These are phyloP conservation scores for Phytopythium mirpurense DNA, from an alignment of 352 stramenopile species.

Conservation along the genomic window DNA sequence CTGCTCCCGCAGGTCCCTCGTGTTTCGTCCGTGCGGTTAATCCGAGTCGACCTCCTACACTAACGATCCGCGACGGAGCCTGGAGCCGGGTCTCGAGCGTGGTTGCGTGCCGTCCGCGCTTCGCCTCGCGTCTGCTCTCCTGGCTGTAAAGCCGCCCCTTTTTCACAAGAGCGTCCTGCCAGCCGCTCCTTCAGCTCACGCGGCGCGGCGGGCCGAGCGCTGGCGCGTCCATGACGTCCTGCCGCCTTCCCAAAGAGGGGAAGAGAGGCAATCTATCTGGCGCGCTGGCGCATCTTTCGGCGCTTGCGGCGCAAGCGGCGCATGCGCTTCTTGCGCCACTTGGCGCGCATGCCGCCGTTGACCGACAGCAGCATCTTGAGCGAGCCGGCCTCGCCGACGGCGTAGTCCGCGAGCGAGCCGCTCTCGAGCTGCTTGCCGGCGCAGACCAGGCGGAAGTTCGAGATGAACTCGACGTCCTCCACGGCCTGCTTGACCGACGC, in stretches of 20 bases:
- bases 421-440: constrained; percentile 73
- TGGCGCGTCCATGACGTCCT: constrained; percentile 6
- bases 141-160: background rate
- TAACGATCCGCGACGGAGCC: background rate
- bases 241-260: background rate
- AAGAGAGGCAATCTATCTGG: constrained; percentile 88
- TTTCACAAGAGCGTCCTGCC: background rate
- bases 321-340: constrained; percentile 99
- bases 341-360: constrained; percentile 93
- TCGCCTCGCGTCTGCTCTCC: background rate
- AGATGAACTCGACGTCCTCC: constrained; percentile 94
- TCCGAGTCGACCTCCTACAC: background rate
- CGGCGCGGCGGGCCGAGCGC: background rate
- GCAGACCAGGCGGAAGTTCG: constrained; percentile 88
- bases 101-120: background rate
- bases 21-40: background rate
- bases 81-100: constrained; percentile 1
- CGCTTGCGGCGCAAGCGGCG: constrained; percentile 96
- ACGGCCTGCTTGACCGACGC: constrained; percentile 92
- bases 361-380: constrained; percentile 91
- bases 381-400: constrained; percentile 89
- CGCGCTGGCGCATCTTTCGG: constrained; percentile 98
- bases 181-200: background rate
- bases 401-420: constrained; percentile 90
- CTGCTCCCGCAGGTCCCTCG: constrained; percentile 1